These are phyloP conservation scores for Incumbomyces lentus DNA, from an alignment of 2,329 filamentous ascomycete species.

Conservation along the genomic window DNA sequence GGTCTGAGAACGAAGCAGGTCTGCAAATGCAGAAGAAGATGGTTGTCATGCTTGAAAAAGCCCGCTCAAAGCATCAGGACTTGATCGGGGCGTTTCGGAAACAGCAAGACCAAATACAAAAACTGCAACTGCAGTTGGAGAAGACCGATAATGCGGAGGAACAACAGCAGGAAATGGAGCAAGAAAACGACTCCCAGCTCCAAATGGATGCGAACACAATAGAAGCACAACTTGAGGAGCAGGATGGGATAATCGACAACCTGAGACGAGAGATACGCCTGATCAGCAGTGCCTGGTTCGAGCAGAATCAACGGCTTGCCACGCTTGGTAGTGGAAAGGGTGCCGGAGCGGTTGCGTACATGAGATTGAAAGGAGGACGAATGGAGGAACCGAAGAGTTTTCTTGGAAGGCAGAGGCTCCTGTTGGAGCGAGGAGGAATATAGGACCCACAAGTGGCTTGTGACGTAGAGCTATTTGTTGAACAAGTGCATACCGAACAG, in stretches of 20 bases:
- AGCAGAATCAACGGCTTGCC: conserved; percentile 35
- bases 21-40: conserved; percentile 20
- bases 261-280: conserved; percentile 32
- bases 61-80: conserved; percentile 14
- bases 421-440: conserved; percentile 26
- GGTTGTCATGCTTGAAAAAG: conserved; percentile 15
- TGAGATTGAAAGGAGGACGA: conserved; percentile 21
- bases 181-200: too few relatives aligned
- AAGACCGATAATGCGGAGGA: conserved; percentile 2
- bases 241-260: conserved; percentile 13
- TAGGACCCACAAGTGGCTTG: background rate
- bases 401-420: conserved; percentile 34
- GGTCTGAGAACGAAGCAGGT: conserved; percentile 14
- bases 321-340: conserved; percentile 30
- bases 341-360: conserved; percentile 30
- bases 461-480: too few relatives aligned
- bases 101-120: conserved; percentile 14
- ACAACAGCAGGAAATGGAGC: conserved; percentile 3
- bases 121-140: conserved; percentile 8
- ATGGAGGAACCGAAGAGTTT: conserved; percentile 33
- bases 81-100: conserved; percentile 17
- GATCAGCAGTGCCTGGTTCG: conserved; percentile 38
- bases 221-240: conserved; percentile 14
- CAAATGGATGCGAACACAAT: background rate
- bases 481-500: too few relatives aligned